phyloP scores from a whole-genome alignment of 768 basidiomycete genomes.

The Leucosporidium yakuticum region DNA sequence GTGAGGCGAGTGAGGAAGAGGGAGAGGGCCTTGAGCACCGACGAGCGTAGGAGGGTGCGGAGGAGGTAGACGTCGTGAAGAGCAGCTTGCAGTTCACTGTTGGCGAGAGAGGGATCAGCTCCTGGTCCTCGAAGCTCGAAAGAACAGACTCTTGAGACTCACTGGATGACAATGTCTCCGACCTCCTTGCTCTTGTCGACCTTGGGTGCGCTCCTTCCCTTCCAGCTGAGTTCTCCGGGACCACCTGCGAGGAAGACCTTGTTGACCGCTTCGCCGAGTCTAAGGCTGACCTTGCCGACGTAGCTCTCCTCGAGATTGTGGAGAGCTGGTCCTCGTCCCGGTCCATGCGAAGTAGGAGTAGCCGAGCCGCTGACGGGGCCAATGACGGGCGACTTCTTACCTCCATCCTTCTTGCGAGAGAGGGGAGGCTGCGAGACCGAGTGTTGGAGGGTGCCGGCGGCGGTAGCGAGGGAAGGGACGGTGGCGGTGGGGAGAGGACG shows the following conservation, averaged over 20 bases:
- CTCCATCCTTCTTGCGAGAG: background rate
- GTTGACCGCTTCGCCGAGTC: conserved; percentile 35
- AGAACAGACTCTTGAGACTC: background rate
- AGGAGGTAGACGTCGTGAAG: conserved; percentile 38
- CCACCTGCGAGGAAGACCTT: conserved; percentile 23
- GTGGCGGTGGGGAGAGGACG: background rate
- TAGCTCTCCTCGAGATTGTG: conserved; percentile 32
- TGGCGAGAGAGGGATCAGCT: background rate
- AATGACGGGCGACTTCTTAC: background rate
- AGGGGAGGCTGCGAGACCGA: conserved; percentile 22
- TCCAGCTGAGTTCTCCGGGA: conserved; percentile 4
- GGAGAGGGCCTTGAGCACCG: conserved; percentile 36
- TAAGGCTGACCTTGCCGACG: conserved; percentile 30
- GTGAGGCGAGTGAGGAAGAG: conserved; percentile 39
- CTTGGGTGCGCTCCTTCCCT: conserved; percentile 29
- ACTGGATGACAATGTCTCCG: conserved; percentile 32
- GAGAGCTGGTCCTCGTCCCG: conserved; percentile 2
- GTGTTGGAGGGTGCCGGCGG: background rate
- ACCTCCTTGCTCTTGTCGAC: conserved; percentile 21
- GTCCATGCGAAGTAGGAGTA: background rate
- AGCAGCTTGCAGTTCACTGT: conserved; percentile 34
- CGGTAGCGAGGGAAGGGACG: background rate
- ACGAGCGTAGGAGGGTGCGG: conserved; percentile 37
- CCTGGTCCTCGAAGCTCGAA: too few relatives aligned
- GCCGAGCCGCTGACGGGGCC: background rate